Conservation (phyloP, 2,329 filamentous ascomycete species). For the Trichothecium sympodiale region DNA sequence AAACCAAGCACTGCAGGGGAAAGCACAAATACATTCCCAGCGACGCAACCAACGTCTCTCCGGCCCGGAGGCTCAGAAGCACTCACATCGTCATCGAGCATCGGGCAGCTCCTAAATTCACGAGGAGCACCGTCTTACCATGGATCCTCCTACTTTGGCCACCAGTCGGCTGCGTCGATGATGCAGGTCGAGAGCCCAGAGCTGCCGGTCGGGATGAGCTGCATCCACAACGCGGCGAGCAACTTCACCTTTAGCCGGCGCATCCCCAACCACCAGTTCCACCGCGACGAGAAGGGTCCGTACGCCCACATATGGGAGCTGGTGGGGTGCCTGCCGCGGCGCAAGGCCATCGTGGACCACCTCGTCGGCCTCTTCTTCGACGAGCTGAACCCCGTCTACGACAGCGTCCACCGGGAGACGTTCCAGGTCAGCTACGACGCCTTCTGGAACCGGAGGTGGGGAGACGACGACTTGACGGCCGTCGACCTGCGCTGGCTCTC, state of each 20-base stretch:
- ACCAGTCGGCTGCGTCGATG: slow-evolving; percentile 18
- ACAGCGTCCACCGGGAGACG: slow-evolving; percentile 20
- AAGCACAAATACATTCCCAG: too few species aligned
- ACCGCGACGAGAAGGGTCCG: slow-evolving; percentile 10
- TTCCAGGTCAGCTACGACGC: slow-evolving; percentile 23
- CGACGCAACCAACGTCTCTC: too few species aligned
- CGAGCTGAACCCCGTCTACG: slow-evolving; percentile 24
- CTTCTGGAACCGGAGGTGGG: slow-evolving; percentile 26
- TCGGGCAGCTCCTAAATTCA: slow-evolving; percentile 18
- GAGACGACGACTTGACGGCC: slow-evolving; percentile 25
- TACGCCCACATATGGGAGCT: slow-evolving; percentile 29
- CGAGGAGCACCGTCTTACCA: slow-evolving; percentile 18
- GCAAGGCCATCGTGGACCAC: slow-evolving; percentile 22
- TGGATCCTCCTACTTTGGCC: slow-evolving; percentile 20
- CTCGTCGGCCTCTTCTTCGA: slow-evolving; percentile 21
- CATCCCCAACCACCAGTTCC: neutral
- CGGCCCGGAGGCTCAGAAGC: too few species aligned
- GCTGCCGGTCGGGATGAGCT: slow-evolving; percentile 11
- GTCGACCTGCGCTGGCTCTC: slow-evolving; percentile 30
- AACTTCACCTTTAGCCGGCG: neutral
- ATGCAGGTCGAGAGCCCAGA: slow-evolving; percentile 16
- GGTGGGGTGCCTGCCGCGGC: slow-evolving; percentile 23
- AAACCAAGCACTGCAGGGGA: too few species aligned
- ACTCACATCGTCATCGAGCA: slow-evolving; percentile 1
- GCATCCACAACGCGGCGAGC: slow-evolving; percentile 4